Conservation (phyloP, 495 filamentous ascomycete genomes). For the Tuber melanosporum region DNA sequence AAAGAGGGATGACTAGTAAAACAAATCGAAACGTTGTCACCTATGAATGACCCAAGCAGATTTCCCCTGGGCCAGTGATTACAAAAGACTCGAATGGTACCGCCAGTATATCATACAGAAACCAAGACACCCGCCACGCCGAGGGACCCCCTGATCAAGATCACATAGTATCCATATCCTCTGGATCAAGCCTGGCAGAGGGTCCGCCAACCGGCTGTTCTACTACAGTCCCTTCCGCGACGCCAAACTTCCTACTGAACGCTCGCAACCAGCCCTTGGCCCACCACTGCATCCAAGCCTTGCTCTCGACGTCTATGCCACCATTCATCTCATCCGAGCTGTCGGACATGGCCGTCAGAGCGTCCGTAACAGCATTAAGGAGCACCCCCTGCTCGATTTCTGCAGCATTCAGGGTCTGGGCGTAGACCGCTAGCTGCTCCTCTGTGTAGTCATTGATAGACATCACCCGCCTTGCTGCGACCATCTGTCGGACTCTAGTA, state of each 20-base stretch:
- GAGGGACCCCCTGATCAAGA: not conserved
- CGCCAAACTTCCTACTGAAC: constrained; percentile 70
- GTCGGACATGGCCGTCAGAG: constrained; percentile 62
- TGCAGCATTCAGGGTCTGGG: constrained; percentile 61
- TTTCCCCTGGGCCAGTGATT: not conserved
- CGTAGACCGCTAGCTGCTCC: constrained; percentile 54
- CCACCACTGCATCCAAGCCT: constrained; percentile 70
- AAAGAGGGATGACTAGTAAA: not conserved
- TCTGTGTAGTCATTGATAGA: constrained; percentile 33
- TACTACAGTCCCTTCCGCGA: constrained; percentile 62
- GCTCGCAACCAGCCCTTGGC: constrained; percentile 78
- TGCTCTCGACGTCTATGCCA: constrained; percentile 47
- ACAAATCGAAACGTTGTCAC: not conserved
- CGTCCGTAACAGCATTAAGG: constrained; percentile 74
- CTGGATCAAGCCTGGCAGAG: constrained; percentile 20
- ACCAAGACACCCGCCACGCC: not conserved
- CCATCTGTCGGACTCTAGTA: constrained; percentile 76
- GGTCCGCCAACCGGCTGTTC: constrained; percentile 6
- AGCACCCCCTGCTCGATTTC: constrained; percentile 66
- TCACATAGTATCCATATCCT: constrained; percentile 36
- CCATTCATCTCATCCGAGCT: constrained; percentile 56
- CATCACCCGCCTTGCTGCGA: constrained; percentile 49
- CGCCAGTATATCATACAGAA: not conserved
- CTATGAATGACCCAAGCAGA: not conserved
- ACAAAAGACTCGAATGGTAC: not conserved